Evolutionary conservation across 1,284 basidiomycete genomes (phyloP).

Genomic region (Polyporus tsugae): DNA sequence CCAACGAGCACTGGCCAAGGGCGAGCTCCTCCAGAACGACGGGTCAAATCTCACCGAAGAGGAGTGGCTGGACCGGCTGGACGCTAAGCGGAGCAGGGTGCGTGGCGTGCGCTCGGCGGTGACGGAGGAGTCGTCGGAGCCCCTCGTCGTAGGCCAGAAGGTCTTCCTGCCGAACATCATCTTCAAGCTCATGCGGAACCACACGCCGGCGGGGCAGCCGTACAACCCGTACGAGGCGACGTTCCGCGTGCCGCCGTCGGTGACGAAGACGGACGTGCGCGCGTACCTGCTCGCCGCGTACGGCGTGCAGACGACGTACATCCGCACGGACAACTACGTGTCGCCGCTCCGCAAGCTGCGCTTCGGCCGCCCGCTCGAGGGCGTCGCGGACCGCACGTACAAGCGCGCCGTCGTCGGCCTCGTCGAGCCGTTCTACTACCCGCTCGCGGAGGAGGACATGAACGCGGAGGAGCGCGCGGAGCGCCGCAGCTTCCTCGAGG

Average conservation of each 20-base stretch:
- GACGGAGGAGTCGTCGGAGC: conserved; percentile 50
- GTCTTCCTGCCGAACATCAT: conserved; percentile 91
- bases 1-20: conserved; percentile 61
- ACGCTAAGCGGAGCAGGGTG: conserved; percentile 65
- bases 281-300: conserved; percentile 88
- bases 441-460: conserved; percentile 83
- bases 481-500: conserved; percentile 67
- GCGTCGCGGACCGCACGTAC: conserved; percentile 63
- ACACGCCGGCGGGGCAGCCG: conserved; percentile 77
- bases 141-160: conserved; percentile 73
- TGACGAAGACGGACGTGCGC: conserved; percentile 93
- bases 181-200: conserved; percentile 86
- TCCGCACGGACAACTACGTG: conserved; percentile 91
- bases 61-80: conserved; percentile 65
- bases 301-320: conserved; percentile 90
- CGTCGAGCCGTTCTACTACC: conserved; percentile 91
- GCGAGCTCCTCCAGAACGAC: conserved; percentile 53
- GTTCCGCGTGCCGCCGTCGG: conserved; percentile 85
- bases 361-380: conserved; percentile 40
- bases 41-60: conserved; percentile 53
- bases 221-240: conserved; percentile 97
- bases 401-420: conserved; percentile 92
- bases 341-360: conserved; percentile 56
- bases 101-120: conserved; percentile 63
- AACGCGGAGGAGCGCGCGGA: conserved; percentile 56